A percentile compares a stretch with the other conserved stretches of the same genome.
These are phyloP conservation scores for Heterobasidion irregulare DNA, from an alignment of 1,284 basidiomycete genomes.

Conservation along the genomic window DNA sequence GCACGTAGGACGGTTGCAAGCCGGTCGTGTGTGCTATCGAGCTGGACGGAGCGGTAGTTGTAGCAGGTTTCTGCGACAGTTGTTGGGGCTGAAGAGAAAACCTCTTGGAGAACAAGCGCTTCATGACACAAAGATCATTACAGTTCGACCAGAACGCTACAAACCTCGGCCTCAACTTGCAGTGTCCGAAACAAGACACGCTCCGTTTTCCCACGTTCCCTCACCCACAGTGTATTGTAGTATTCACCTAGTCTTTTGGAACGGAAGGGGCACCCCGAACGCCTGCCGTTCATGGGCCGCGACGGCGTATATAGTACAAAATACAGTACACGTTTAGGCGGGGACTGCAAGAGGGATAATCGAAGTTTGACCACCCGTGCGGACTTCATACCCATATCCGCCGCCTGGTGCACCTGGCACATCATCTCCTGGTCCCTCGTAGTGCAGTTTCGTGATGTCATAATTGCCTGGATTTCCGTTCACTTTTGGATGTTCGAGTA, in stretches of 20 bases:
- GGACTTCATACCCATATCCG: constrained; percentile 73
- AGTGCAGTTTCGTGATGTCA: constrained; percentile 73
- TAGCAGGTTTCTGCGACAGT: constrained; percentile 4
- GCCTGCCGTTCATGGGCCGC: background rate
- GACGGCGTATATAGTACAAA: background rate
- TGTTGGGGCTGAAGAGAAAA: constrained; percentile 7
- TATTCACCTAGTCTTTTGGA: background rate
- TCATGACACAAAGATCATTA: constrained; percentile 14
- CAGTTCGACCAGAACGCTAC: background rate
- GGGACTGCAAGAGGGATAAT: background rate
- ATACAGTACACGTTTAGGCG: background rate
- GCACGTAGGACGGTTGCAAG: constrained; percentile 52
- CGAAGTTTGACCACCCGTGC: constrained; percentile 28
- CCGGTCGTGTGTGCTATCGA: constrained; percentile 20
- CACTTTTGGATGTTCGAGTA: background rate
- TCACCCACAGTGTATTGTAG: background rate
- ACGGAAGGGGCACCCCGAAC: background rate
- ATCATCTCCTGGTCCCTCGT: constrained; percentile 65
- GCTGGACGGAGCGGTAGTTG: constrained; percentile 7
- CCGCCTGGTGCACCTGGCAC: constrained; percentile 46
- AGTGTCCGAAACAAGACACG: background rate
- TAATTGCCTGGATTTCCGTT: constrained; percentile 54
- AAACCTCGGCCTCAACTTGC: background rate
- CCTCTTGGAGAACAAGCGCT: constrained; percentile 19
- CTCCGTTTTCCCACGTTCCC: background rate